A percentile compares a stretch with the other conserved stretches of the same genome.
Conservation (phyloP, 2,329 filamentous ascomycete species). For the Scleromitrula shiraiana region DNA sequence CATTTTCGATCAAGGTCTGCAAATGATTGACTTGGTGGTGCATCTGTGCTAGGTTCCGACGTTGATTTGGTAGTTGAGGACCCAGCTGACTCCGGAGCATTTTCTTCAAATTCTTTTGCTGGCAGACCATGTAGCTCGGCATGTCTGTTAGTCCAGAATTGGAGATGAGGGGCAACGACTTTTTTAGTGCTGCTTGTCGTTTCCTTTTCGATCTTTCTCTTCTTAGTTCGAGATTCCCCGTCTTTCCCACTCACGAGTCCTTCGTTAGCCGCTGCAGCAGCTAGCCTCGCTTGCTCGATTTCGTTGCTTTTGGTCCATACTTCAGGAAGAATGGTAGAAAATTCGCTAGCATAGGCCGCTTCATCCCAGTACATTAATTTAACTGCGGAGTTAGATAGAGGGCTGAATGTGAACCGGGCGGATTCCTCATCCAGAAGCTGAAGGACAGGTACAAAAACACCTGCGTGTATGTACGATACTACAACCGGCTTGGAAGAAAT, state of each 20-base stretch:
- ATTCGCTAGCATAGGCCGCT: constrained; percentile 61
- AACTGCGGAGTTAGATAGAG: constrained; percentile 58
- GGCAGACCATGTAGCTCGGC: constrained; percentile 54
- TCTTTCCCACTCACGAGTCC: constrained; percentile 28
- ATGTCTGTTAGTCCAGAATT: constrained; percentile 65
- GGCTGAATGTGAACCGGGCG: constrained; percentile 60
- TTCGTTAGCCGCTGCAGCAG: constrained; percentile 31
- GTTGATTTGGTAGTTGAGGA: constrained; percentile 9
- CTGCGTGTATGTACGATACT: constrained; percentile 72
- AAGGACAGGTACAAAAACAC: constrained; percentile 71
- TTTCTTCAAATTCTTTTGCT: constrained; percentile 33
- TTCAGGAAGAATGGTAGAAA: constrained; percentile 45
- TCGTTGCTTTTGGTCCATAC: constrained; percentile 23
- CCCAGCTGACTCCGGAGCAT: constrained; percentile 17
- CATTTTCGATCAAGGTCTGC: constrained; percentile 49
- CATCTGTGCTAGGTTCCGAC: constrained; percentile 20
- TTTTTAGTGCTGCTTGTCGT: constrained; percentile 27
- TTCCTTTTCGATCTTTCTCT: constrained; percentile 47
- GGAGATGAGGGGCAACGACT: constrained; percentile 54
- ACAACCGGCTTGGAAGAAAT: constrained; percentile 66
- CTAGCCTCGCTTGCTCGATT: constrained; percentile 30
- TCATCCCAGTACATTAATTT: constrained; percentile 72
- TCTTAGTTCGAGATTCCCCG: constrained; percentile 38
- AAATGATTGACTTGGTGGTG: constrained; percentile 46
- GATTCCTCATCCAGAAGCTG: constrained; percentile 46